Evolutionary conservation across 768 basidiomycete species (phyloP).

Genomic region (Dentipellis fragilis): DNA sequence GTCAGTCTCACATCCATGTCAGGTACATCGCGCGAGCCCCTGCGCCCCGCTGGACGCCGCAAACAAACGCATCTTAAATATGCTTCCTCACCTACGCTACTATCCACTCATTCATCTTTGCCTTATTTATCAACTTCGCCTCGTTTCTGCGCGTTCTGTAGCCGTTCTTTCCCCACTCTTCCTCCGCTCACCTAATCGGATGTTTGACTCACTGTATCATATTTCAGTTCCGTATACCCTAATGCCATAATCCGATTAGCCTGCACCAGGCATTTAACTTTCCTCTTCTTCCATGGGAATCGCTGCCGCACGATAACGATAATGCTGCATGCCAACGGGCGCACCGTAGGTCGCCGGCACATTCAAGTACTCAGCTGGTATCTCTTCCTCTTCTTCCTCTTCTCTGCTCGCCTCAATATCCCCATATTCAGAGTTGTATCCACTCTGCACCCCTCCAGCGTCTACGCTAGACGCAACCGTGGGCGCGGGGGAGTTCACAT

Average conservation of each 20-base stretch:
- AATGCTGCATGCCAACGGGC: constrained; percentile 4
- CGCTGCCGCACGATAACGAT: constrained; percentile 7
- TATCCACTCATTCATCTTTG: not conserved
- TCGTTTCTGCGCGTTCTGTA: not conserved
- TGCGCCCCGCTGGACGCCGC: constrained; percentile 19
- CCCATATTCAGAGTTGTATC: constrained; percentile 10
- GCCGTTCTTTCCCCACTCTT: not conserved
- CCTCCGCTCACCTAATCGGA: constrained; percentile 2
- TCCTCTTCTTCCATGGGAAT: constrained; percentile 14
- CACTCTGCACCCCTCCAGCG: constrained; percentile 10
- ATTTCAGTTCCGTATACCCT: not conserved
- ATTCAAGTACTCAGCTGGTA: not conserved
- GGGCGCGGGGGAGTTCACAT: constrained; percentile 10
- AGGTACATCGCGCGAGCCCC: constrained; percentile 21
- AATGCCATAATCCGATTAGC: not conserved
- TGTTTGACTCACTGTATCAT: constrained; percentile 4
- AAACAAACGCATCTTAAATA: not conserved
- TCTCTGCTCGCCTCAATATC: constrained; percentile 5
- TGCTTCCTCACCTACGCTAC: not conserved
- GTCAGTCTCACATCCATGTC: not conserved
- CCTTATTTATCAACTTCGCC: not conserved
- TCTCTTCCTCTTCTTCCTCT: constrained; percentile 11
- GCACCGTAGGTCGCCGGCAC: not conserved
- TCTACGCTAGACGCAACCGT: constrained; percentile 7
- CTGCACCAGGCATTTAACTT: not conserved